Evolutionary conservation across 2,329 filamentous ascomycete genomes (phyloP).

Genomic region (Cercospora janseana): DNA sequence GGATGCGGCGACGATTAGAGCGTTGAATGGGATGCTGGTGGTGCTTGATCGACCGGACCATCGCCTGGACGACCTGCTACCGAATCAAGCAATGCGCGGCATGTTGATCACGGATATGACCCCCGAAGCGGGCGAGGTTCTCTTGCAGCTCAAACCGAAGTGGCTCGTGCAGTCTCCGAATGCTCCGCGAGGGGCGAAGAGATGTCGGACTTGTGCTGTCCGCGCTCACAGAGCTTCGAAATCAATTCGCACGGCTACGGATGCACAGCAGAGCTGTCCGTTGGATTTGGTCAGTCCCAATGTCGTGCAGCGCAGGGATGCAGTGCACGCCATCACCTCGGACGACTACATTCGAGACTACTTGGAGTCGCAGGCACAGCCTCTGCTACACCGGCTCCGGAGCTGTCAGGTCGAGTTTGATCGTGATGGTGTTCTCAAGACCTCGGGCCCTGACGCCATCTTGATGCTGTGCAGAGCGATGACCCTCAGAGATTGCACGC

Average conservation of each 20-base stretch:
- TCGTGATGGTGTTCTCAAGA: constrained; percentile 34
- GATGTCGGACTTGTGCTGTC: constrained; percentile 50
- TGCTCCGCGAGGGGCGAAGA: constrained; percentile 41
- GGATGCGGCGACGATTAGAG: constrained; percentile 20
- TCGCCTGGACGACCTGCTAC: constrained; percentile 32
- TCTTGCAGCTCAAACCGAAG: constrained; percentile 49
- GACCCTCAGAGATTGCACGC: constrained; percentile 50
- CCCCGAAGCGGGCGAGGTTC: constrained; percentile 26
- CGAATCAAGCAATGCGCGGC: constrained; percentile 30
- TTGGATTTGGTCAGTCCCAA: constrained; percentile 41
- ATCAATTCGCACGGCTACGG: constrained; percentile 32
- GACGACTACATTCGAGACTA: constrained; percentile 30
- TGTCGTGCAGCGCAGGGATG: constrained; percentile 24
- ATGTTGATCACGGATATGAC: constrained; percentile 41
- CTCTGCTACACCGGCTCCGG: constrained; percentile 40
- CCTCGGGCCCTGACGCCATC: constrained; percentile 13
- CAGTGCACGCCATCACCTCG: constrained; percentile 28
- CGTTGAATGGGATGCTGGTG: constrained; percentile 30
- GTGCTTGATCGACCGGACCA: constrained; percentile 26
- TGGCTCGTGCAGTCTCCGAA: constrained; percentile 50
- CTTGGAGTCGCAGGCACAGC: constrained; percentile 35
- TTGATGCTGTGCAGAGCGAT: constrained; percentile 42
- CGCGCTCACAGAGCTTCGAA: constrained; percentile 38
- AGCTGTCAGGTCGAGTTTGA: constrained; percentile 43
- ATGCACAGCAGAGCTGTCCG: constrained; percentile 41